phyloP scores from a whole-genome alignment of 768 basidiomycete genomes.

The Trametes cinnabarina region DNA sequence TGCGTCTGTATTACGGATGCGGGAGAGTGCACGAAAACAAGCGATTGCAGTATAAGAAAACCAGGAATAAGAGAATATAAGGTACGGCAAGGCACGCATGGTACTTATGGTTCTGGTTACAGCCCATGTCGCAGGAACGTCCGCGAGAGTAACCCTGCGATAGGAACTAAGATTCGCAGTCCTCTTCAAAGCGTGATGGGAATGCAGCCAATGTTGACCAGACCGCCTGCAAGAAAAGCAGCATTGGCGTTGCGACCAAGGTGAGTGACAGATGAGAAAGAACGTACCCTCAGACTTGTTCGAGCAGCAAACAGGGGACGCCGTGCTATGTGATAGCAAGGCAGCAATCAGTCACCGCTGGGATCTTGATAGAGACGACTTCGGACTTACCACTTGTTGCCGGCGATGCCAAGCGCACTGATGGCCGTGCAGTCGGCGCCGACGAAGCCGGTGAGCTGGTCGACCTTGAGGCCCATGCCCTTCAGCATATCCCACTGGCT shows the following conservation, averaged over 20 bases:
- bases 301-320: conserved; percentile 15
- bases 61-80: background rate
- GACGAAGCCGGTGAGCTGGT: conserved; percentile 5
- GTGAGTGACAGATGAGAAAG: background rate
- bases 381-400: conserved; percentile 3
- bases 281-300: conserved; percentile 6
- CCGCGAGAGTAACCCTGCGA: too few species aligned
- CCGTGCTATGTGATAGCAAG: background rate
- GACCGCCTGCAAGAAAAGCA: background rate
- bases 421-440: conserved; percentile 8
- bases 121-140: background rate
- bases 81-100: background rate
- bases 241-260: background rate
- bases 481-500: background rate
- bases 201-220: conserved; percentile 10
- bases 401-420: background rate
- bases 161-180: background rate
- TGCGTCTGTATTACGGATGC: too few species aligned
- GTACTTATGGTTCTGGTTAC: background rate
- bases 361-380: background rate
- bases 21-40: too few species aligned
- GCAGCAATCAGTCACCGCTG: background rate
- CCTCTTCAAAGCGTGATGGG: background rate
- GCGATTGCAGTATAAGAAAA: background rate
- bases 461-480: conserved; percentile 9